phyloP scores from a whole-genome alignment of 495 filamentous ascomycete genomes.

The Penicillium cosmopolitanum region DNA sequence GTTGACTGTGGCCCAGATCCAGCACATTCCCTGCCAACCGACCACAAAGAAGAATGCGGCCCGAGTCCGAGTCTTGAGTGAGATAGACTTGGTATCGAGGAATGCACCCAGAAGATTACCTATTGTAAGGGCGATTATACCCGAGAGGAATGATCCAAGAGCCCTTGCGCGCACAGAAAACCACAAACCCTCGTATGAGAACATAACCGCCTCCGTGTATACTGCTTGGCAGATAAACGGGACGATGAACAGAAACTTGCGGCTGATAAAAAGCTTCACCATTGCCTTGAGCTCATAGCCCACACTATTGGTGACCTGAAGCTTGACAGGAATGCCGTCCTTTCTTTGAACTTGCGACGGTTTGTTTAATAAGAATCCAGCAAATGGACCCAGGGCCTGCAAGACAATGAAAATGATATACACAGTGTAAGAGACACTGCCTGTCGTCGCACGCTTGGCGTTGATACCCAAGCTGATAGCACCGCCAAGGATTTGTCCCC shows the following conservation, averaged over 20 bases:
- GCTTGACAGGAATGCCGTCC: constrained; percentile 56
- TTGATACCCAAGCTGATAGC: constrained; percentile 67
- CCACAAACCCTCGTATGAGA: constrained; percentile 63
- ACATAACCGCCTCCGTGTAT: constrained; percentile 65
- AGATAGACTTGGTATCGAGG: constrained; percentile 53
- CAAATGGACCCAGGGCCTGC: constrained; percentile 59
- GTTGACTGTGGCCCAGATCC: constrained; percentile 63
- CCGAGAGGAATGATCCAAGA: constrained; percentile 63
- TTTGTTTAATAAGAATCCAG: constrained; percentile 55
- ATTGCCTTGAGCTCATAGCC: constrained; percentile 57
- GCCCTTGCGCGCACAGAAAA: constrained; percentile 65
- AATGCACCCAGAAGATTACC: constrained; percentile 61
- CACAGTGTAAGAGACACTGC: constrained; percentile 64
- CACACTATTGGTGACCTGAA: constrained; percentile 50
- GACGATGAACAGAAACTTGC: constrained; percentile 58
- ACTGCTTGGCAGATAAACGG: constrained; percentile 64
- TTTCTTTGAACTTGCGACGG: constrained; percentile 59
- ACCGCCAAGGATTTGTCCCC: constrained; percentile 66
- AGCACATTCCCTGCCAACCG: constrained; percentile 59
- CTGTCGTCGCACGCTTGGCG: constrained; percentile 51
- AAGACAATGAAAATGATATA: constrained; percentile 65
- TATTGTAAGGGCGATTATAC: constrained; percentile 58
- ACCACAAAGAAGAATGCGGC: constrained; percentile 50
- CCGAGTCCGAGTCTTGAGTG: constrained; percentile 52
- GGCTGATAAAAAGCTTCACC: constrained; percentile 52